Base-by-base conservation (phyloP, 768 basidiomycete genomes). In the Gymnopilus dilepis region DNA sequence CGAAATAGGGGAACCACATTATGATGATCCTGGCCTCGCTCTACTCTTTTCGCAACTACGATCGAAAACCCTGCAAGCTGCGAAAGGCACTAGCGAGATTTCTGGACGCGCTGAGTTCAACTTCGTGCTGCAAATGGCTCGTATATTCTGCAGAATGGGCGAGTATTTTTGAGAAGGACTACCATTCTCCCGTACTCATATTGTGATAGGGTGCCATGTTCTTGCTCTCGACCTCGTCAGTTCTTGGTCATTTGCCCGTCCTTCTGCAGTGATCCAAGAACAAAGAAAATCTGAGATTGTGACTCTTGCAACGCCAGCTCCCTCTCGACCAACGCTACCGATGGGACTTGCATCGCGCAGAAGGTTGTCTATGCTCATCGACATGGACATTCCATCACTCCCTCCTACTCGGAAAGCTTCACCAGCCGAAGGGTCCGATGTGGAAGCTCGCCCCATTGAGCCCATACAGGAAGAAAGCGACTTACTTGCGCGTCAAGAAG, bases 111-210 rank as follows among this genome's bases (percentile, higher is more conserved):
- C 88, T 12, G 97, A 99, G 71, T 98, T 96, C 76, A 95, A 92
- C 71, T 99, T 99, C 72, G 94, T 99, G 9, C 79, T 96, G 28
- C 96, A 99, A 76, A 94, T 95, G 67, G 92, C 95, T 0, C 86
- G 94, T 28, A 92, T 97, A 7, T 95, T 98, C 67, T 94, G 92
- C 69, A 82, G 94, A 61, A 97, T 98, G 95, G 97, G 97, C 94
- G 65, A 40, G 89, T 72, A 0, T 9, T 30, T n/a, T 51, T 61
- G n/a, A 48, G 3, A 43, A 37, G 34, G 58, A 52, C 17, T n/a
- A 37, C 19, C 61, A 24, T 19, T 17, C 28, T 2, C n/a, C 38
- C 31, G 5, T 6, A 38, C 42, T 64, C 54, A 56, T 60, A 58
- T 50, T 22, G 52, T 47, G 56, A 11, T 72, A 97, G 96, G 97